Evolutionary conservation across 2,329 filamentous ascomycete genomes (phyloP), one percentile per base, ranked within the genome.

Genomic region (Xylariaceae sp.): DNA sequence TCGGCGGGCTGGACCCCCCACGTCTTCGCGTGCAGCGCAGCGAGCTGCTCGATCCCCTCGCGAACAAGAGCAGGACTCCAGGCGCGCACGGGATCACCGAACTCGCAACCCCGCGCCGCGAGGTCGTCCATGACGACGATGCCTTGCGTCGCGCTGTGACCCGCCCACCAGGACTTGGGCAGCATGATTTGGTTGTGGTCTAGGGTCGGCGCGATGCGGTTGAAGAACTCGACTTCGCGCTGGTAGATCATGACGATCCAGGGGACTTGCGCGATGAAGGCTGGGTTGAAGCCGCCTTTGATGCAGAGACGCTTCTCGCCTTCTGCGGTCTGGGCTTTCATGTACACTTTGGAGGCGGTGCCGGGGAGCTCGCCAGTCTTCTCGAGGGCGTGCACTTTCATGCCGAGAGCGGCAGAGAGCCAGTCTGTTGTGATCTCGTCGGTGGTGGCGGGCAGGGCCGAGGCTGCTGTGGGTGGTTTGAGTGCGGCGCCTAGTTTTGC

Each of bases 31-130:
- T 67, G 66, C 42, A 68, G 53, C 3, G 58, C 60, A 1, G 65
- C 64, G 23, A 68, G 59, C 55, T 67, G 64, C 52, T 65, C 61
- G 10, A 67, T 48, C 14, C 59, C 62, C 6, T 52, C 40, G 12
- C 40, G 42, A 34, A 59, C 59, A 10, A 51, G 48, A 33, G 47
- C 34, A 6, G 56, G 49, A 7, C 56, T 50, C 59, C 58, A 61
- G 6, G 43, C 42, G 40, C 51, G 40, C 6, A 52, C 44, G 10
- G 54, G 50, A 25, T 44, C 45, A 16, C 58, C 54, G 44, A 60
- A 61, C 20, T 48, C 25, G 45, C 52, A 57, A 2, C 53, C 55
- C 19, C 45, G 48, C 22, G 47, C 48, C 3, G 47, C 48, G 27
- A 60, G 52, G 38, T 61, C 55, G 27, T 59, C 58, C 59, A 60